These are phyloP conservation scores for Penicillium maclennaniae DNA, from an alignment of 495 filamentous ascomycete species.

Conservation along the genomic window DNA sequence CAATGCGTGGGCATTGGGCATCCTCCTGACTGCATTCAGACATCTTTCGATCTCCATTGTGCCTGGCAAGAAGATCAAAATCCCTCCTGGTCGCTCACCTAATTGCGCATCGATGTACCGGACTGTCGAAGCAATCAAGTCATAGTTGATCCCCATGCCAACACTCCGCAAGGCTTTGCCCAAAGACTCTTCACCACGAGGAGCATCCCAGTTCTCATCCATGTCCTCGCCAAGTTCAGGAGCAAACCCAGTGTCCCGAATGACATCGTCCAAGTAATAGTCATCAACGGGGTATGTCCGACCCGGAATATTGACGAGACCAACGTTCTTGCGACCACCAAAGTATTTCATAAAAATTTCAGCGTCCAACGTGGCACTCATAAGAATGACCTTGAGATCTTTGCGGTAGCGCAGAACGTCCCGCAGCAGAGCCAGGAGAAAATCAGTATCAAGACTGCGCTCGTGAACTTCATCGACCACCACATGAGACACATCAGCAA, in stretches of 20 bases:
- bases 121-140: constrained; percentile 75
- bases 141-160: constrained; percentile 89
- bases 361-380: constrained; percentile 96
- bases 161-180: constrained; percentile 67
- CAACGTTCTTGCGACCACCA: constrained; percentile 61
- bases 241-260: constrained; percentile 72
- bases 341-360: constrained; percentile 85
- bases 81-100: constrained; percentile 67
- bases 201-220: constrained; percentile 34
- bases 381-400: constrained; percentile 90
- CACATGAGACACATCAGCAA: constrained; percentile 89
- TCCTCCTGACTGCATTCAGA: constrained; percentile 60
- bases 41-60: constrained; percentile 81
- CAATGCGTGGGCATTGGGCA: constrained; percentile 73
- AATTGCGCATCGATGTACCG: constrained; percentile 75
- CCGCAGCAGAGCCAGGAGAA: constrained; percentile 82
- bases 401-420: constrained; percentile 72
- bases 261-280: constrained; percentile 84
- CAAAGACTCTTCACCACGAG: constrained; percentile 44
- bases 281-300: constrained; percentile 88
- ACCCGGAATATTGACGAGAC: constrained; percentile 78
- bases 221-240: constrained; percentile 33
- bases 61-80: constrained; percentile 90
- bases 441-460: constrained; percentile 91
- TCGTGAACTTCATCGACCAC: constrained; percentile 98